A percentile compares a stretch with the other conserved stretches of the same genome.
Evolutionary conservation across 129 eudicot genomes (phyloP).

Genomic region (sunflower (Helianthus annuus)): HanXRQr2.0-SUNRISE NC_035444.2:4679653-4680152

Average conservation of each 20-base stretch:
- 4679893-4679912: neutral
- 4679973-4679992: conserved; percentile 2
- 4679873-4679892: neutral
- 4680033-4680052: conserved; percentile 11
- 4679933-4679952: conserved; percentile 23
- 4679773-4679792: too few relatives aligned
- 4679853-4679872: neutral
- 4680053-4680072: neutral
- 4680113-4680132: too few relatives aligned
- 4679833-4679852: neutral
- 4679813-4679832: too few relatives aligned
- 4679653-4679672: too few relatives aligned
- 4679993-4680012: conserved; percentile 22
- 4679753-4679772: too few relatives aligned
- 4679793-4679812: too few relatives aligned
- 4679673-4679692: too few relatives aligned
- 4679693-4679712: too few relatives aligned
- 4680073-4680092: neutral
- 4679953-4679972: conserved; percentile 16
- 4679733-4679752: too few relatives aligned
- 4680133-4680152: too few relatives aligned
- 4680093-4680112: too few relatives aligned
- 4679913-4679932: conserved; percentile 17
- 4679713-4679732: too few relatives aligned
- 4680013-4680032: neutral